Conservation (phyloP, 257 asterid species). For the Salvia miltiorrhiza region DNA sequence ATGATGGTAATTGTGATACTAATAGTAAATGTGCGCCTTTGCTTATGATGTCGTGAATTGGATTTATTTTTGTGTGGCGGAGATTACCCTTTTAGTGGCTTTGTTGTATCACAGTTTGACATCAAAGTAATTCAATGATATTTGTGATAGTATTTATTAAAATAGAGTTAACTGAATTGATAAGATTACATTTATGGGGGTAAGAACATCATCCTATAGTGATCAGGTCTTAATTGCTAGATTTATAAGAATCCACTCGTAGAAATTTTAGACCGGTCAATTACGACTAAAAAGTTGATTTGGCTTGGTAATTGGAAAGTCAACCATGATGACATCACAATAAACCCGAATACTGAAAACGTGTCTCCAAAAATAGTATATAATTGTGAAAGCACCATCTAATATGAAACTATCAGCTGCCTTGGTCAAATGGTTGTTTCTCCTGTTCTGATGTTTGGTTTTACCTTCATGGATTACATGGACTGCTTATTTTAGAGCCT, state of each 20-base stretch:
- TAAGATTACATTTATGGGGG: slow-evolving; percentile 5
- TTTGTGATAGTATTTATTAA: background rate
- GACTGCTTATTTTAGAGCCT: background rate
- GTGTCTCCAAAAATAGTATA: background rate
- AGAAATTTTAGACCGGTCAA: background rate
- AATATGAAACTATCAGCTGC: background rate
- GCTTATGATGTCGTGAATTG: slow-evolving; percentile 14
- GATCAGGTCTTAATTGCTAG: background rate
- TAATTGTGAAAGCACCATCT: background rate
- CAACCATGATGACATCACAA: background rate
- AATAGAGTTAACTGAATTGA: background rate
- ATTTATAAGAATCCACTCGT: background rate
- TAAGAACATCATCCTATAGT: slow-evolving; percentile 9
- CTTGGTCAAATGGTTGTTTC: background rate
- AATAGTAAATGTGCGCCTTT: background rate
- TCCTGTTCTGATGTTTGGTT: background rate
- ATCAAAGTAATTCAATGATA: background rate
- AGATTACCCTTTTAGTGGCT: background rate
- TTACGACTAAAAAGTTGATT: background rate
- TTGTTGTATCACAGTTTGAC: background rate
- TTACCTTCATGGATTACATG: background rate
- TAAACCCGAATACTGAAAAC: background rate
- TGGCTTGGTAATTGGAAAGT: slow-evolving; percentile 1
- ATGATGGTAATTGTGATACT: background rate
- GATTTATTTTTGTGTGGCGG: background rate